These are phyloP conservation scores for Ceratobasidium sp. DNA, from an alignment of 1,284 basidiomycete genomes.

Conservation along the genomic window DNA sequence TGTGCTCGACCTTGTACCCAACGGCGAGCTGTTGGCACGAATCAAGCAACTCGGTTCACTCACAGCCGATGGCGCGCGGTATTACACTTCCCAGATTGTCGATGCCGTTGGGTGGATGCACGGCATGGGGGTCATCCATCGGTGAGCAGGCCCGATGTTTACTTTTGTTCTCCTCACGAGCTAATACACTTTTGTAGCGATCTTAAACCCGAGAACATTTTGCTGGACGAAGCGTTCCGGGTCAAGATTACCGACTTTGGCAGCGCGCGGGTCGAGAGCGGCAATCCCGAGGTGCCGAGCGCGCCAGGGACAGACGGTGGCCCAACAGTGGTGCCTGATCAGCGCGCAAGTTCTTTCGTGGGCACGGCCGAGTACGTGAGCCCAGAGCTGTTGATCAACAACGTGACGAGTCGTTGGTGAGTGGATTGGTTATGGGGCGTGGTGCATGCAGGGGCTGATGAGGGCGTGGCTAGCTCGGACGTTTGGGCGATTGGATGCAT, in stretches of 20 bases:
- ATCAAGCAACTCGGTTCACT: constrained; percentile 84
- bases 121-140: constrained; percentile 85
- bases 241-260: constrained; percentile 98
- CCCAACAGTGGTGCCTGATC: constrained; percentile 45
- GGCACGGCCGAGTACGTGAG: constrained; percentile 97
- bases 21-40: constrained; percentile 86
- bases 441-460: neutral
- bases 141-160: constrained; percentile 58
- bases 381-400: constrained; percentile 83
- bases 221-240: constrained; percentile 85
- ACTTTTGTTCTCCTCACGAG: constrained; percentile 9
- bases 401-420: constrained; percentile 72
- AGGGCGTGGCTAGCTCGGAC: constrained; percentile 74
- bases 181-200: constrained; percentile 62
- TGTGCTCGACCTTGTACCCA: constrained; percentile 87
- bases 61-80: constrained; percentile 75
- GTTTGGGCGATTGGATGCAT: constrained; percentile 99
- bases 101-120: constrained; percentile 93
- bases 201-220: constrained; percentile 92
- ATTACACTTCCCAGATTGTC: constrained; percentile 88
- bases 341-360: constrained; percentile 83
- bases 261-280: constrained; percentile 86
- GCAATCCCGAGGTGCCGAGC: constrained; percentile 59
- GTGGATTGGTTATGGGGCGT: constrained; percentile 43
- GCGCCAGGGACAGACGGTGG: constrained; percentile 46